Base-by-base conservation (phyloP, 2,329 filamentous ascomycete species). In the Celoporthe dispersa region DNA sequence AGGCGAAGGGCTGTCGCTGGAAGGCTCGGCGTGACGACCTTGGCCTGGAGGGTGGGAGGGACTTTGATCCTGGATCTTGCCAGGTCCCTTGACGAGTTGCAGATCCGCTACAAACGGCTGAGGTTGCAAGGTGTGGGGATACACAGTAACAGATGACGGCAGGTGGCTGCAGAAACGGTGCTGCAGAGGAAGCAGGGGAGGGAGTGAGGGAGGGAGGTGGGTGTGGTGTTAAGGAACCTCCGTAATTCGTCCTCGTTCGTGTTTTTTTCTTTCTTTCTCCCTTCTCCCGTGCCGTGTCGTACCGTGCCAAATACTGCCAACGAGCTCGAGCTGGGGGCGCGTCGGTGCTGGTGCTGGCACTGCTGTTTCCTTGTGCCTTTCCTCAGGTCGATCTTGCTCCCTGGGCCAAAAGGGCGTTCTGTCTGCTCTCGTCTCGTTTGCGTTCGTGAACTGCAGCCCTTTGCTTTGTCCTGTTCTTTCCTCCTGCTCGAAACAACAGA, bases 21-120 rank as follows among this genome's bases (percentile, higher is more conserved):
- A 64, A n/a, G 64, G n/a, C n/a, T 60, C 16, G 53, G 55, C 37
- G 51, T 41, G 33, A 44, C 51, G 51, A 41, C n/a, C 51, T 66
- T 41, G 35, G 28, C 11, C 35, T 59, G 35, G 48, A 19, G n/a
- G 37, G n/a, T n/a, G n/a, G 63, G 48, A 28, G 53, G n/a, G 41
- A 55, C 11, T 37, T 35, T 59, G 64, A 66, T 66, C 64, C 53
- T 66, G 64, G n/a, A 48, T 60, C 64, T 66, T 69, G 68, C 31
- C 57, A 61, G 53, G 55, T 64, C 28, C 55, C 31, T 64, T 64
- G 61, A 65, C 51, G 61, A 39, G 57, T 35, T 60, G 55, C 62
- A 64, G 55, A 68, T 68, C 67, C 62, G 61, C 61, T 59, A 44
- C 60, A 64, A 67, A 48, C 33, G 57, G 33, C 57, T 57, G 51